Evolutionary conservation across 371 early-diverging fungal species (phyloP).

Genomic region (Saksenaea oblongispora): DNA sequence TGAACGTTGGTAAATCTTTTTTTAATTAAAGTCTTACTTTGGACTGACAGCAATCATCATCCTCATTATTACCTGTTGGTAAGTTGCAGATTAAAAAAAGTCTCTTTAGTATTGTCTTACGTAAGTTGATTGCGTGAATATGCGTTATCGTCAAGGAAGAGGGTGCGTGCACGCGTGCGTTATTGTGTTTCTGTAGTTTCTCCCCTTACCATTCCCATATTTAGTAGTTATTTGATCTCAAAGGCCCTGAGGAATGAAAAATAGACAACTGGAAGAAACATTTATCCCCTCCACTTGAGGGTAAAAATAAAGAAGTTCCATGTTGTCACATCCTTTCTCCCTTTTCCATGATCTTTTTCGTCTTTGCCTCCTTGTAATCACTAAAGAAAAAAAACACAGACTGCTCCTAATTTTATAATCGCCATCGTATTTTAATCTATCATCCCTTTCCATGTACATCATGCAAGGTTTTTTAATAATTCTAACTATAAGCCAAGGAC

Average conservation of each 20-base stretch:
- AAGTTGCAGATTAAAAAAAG: too few relatives aligned
- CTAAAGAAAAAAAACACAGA: neutral
- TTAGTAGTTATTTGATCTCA: neutral
- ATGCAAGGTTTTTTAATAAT: conserved; percentile 4
- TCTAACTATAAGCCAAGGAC: neutral
- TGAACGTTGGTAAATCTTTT: neutral
- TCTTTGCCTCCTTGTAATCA: neutral
- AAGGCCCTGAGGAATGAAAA: neutral
- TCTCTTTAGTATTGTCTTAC: neutral
- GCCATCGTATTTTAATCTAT: conserved; percentile 1
- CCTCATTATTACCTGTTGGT: too few relatives aligned
- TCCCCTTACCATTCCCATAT: neutral
- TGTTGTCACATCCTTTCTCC: conserved; percentile 3
- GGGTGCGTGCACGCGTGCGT: neutral
- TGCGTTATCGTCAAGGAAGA: neutral
- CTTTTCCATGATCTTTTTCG: conserved; percentile 12
- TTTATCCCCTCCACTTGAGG: conserved; percentile 13
- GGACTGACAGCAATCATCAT: neutral
- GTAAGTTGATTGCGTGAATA: neutral
- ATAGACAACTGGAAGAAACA: conserved; percentile 7
- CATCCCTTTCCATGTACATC: neutral
- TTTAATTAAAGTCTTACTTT: neutral
- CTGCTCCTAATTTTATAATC: conserved; percentile 1
- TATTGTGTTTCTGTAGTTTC: neutral
- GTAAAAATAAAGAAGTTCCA: neutral